phyloP scores from a whole-genome alignment of 2,329 filamentous ascomycete genomes.

The Cladorrhinum sp. region DNA sequence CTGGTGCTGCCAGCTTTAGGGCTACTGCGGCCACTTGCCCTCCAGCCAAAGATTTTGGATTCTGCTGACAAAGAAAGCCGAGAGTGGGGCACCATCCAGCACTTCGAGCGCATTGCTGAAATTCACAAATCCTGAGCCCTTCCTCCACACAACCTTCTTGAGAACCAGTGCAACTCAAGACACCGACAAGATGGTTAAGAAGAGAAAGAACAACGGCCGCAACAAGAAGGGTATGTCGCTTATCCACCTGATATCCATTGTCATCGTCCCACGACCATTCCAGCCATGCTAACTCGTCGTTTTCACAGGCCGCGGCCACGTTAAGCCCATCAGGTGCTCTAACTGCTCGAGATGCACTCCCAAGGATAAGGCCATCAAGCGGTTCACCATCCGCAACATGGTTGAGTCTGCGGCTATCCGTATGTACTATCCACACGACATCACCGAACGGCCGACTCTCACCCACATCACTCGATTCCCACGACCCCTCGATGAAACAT shows the following conservation, averaged over 20 bases:
- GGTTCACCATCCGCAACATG: slow-evolving; percentile 99
- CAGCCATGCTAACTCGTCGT: slow-evolving; percentile 12
- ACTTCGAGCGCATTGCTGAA: slow-evolving; percentile 23
- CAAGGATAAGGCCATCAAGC: slow-evolving; percentile 99
- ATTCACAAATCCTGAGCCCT: slow-evolving; percentile 20
- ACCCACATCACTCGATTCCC: background rate
- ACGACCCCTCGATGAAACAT: background rate
- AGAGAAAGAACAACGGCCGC: slow-evolving; percentile 56
- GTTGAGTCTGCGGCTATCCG: slow-evolving; percentile 99
- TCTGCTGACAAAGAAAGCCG: slow-evolving; percentile 5
- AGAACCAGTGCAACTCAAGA: slow-evolving; percentile 38
- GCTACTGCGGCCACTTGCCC: slow-evolving; percentile 24
- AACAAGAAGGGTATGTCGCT: slow-evolving; percentile 31
- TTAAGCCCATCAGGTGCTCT: slow-evolving; percentile 91
- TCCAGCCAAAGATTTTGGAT: slow-evolving; percentile 12
- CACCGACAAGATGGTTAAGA: slow-evolving; percentile 68
- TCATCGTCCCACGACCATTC: background rate
- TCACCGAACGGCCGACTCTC: background rate
- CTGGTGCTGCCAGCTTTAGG: slow-evolving; percentile 23
- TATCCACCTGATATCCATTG: background rate
- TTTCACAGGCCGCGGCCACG: slow-evolving; percentile 76
- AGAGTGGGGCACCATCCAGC: slow-evolving; percentile 19
- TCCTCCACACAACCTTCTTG: slow-evolving; percentile 27
- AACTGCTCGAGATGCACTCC: slow-evolving; percentile 81
- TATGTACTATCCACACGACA: slow-evolving; percentile 55